phyloP scores from a whole-genome alignment of 2,329 filamentous ascomycete species.

The Clonostachys rosea region DNA sequence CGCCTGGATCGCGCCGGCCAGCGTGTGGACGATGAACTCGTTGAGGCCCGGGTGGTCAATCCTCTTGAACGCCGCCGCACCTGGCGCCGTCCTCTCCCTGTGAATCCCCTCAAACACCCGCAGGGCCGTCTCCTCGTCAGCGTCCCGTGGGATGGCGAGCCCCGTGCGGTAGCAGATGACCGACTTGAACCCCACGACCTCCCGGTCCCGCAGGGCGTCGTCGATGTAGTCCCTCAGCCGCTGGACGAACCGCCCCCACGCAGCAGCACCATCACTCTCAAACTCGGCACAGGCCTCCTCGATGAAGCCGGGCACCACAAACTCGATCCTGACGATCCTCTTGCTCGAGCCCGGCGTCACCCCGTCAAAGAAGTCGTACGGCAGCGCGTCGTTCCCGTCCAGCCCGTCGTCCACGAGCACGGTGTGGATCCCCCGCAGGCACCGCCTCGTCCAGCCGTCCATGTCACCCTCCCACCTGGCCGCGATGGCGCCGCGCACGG shows the following conservation, averaged over 20 bases:
- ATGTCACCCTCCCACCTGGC: slow-evolving; percentile 35
- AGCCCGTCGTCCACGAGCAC: slow-evolving; percentile 78
- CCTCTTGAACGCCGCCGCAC: slow-evolving; percentile 33
- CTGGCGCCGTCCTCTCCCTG: slow-evolving; percentile 2
- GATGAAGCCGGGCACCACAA: slow-evolving; percentile 60
- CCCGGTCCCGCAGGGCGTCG: slow-evolving; percentile 47
- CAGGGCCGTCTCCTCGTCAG: slow-evolving; percentile 33
- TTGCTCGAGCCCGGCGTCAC: slow-evolving; percentile 62
- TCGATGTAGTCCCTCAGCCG: slow-evolving; percentile 51
- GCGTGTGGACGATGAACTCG: slow-evolving; percentile 61
- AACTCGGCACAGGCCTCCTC: slow-evolving; percentile 31
- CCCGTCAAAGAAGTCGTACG: slow-evolving; percentile 59
- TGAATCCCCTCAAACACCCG: slow-evolving; percentile 32
- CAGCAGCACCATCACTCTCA: slow-evolving; percentile 16
- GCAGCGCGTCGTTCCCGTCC: slow-evolving; percentile 47
- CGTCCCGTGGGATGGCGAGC: slow-evolving; percentile 48
- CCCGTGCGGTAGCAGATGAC: slow-evolving; percentile 80
- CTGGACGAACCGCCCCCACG: slow-evolving; percentile 26
- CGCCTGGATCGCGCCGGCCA: slow-evolving; percentile 54
- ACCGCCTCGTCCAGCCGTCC: slow-evolving; percentile 55
- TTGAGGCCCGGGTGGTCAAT: slow-evolving; percentile 64
- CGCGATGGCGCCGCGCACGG: slow-evolving; percentile 37
- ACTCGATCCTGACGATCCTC: slow-evolving; percentile 75
- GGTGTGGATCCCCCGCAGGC: slow-evolving; percentile 67
- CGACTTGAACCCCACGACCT: slow-evolving; percentile 77